Evolutionary conservation across 306 rosid species (phyloP), one percentile per base, ranked within the genome.

Genomic region (Spatholobus suberectus): DNA sequence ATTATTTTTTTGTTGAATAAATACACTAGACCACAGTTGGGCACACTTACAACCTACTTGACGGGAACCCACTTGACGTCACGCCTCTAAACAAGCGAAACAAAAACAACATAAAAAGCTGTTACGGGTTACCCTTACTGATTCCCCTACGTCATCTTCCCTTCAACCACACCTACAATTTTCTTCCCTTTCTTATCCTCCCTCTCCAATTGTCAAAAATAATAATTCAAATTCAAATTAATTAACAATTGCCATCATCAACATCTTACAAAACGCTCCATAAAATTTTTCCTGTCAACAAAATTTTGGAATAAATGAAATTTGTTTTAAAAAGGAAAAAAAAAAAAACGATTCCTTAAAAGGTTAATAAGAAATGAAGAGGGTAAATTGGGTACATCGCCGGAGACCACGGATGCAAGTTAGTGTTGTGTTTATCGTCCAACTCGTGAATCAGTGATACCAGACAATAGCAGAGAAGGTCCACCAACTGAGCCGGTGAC

Each of bases 401-500:
- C 52, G 75, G 71, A 40, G 51, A 75, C 18, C 38, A 46, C 24
- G 38, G 85, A 81, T 49, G 47, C 73, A 58, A 78, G 23, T 70
- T 78, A 26, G 51, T 43, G 63, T 63, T 84, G 78, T 58, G 70
- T 63, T 84, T 83, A 83, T 83, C 83, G 54, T 78, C 76, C 78
- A 81, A 67, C 81, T 75, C 85, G 61, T 66, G 81, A 73, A 71
- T 61, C 47, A 52, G 82, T 78, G 82, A 66, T 40, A 43, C 85
- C 66, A 80, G 70, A 75, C 70, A 26, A 35, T 23, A 37, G 52
- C 77, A 46, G 61, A 80, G 70, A 73, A 82, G 81, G 81, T 82
- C 81, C 81, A 78, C 84, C 87, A 66, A 84, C 73, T 79, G 21
- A 54, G 78, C 84, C 84, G 87, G 85, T 84, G 87, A 80, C 85